Evolutionary conservation across 1,284 basidiomycete species (phyloP).

Genomic region (Tilletia walkeri): DNA sequence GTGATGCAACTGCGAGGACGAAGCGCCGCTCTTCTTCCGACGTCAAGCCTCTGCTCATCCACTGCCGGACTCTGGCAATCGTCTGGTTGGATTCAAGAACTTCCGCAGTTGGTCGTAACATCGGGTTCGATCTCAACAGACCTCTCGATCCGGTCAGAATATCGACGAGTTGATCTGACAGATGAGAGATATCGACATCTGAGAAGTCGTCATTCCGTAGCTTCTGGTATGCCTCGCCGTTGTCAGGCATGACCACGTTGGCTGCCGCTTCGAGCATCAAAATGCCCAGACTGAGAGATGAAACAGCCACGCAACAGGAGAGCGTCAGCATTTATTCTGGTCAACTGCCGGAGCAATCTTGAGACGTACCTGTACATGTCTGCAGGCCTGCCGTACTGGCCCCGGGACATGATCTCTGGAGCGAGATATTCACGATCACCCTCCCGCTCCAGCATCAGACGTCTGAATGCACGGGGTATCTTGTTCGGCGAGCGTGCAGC

Average conservation of each 20-base stretch:
- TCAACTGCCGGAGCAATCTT: neutral
- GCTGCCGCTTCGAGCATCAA: slow-evolving; percentile 90
- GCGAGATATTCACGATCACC: slow-evolving; percentile 97
- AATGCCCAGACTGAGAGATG: slow-evolving; percentile 75
- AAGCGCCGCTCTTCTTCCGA: neutral
- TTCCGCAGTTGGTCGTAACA: slow-evolving; percentile 22
- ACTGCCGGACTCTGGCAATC: slow-evolving; percentile 24
- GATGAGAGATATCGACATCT: slow-evolving; percentile 73
- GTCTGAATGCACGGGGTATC: neutral
- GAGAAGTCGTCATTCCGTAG: slow-evolving; percentile 87
- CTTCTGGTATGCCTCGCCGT: slow-evolving; percentile 94
- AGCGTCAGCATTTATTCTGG: no score
- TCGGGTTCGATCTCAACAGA: slow-evolving; percentile 17
- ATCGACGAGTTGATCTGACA: slow-evolving; percentile 55
- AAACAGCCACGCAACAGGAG: neutral
- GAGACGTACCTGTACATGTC: slow-evolving; percentile 90
- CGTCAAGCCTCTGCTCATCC: slow-evolving; percentile 27
- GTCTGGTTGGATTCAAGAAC: slow-evolving; percentile 33
- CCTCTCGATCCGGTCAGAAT: slow-evolving; percentile 32
- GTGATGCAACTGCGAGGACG: neutral
- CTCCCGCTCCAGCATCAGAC: slow-evolving; percentile 66
- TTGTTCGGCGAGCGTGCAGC: neutral
- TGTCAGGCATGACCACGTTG: slow-evolving; percentile 92
- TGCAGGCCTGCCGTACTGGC: slow-evolving; percentile 84
- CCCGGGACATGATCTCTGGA: slow-evolving; percentile 85